These are phyloP conservation scores for Saxophila tyrrhenica DNA, from an alignment of 495 filamentous ascomycete genomes.

Conservation along the genomic window DNA sequence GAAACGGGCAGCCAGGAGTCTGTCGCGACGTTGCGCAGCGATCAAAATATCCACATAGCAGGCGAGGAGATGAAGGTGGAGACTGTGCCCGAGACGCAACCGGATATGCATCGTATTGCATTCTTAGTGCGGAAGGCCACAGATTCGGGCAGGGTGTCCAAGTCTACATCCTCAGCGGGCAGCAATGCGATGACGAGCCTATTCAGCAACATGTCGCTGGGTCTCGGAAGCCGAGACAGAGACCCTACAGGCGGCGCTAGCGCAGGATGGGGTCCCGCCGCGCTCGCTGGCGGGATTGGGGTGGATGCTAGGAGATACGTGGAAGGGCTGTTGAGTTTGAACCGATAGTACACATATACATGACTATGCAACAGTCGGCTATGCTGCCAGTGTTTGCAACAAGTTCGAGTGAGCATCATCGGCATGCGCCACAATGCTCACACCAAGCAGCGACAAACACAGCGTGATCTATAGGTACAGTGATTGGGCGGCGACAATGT, in stretches of 20 bases:
- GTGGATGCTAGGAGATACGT: slow-evolving; percentile 81
- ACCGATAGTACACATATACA: slow-evolving; percentile 38
- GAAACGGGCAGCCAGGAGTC: slow-evolving; percentile 3
- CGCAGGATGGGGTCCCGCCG: slow-evolving; percentile 45
- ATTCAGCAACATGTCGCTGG: slow-evolving; percentile 10
- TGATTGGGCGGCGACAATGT: slow-evolving; percentile 87
- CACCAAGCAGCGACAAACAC: too few species aligned
- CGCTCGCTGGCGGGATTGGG: slow-evolving; percentile 74
- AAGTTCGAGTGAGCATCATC: too few species aligned
- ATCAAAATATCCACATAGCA: not conserved
- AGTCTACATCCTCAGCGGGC: slow-evolving; percentile 23
- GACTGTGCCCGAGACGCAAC: slow-evolving; percentile 6
- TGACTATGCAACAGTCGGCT: too few species aligned
- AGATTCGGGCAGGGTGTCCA: slow-evolving; percentile 41
- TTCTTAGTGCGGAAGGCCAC: slow-evolving; percentile 70
- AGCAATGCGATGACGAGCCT: slow-evolving; percentile 23
- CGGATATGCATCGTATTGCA: slow-evolving; percentile 44
- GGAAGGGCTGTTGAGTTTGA: slow-evolving; percentile 67
- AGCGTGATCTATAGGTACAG: slow-evolving; percentile 65
- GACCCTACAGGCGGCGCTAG: slow-evolving; percentile 17
- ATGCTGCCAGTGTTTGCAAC: too few species aligned
- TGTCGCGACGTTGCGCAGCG: not conserved
- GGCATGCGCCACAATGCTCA: too few species aligned
- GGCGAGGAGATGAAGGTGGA: not conserved
- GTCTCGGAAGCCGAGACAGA: slow-evolving; percentile 6